Evolutionary conservation across 2,329 filamentous ascomycete species (phyloP).

Genomic region (Alternaria brassicae): DNA sequence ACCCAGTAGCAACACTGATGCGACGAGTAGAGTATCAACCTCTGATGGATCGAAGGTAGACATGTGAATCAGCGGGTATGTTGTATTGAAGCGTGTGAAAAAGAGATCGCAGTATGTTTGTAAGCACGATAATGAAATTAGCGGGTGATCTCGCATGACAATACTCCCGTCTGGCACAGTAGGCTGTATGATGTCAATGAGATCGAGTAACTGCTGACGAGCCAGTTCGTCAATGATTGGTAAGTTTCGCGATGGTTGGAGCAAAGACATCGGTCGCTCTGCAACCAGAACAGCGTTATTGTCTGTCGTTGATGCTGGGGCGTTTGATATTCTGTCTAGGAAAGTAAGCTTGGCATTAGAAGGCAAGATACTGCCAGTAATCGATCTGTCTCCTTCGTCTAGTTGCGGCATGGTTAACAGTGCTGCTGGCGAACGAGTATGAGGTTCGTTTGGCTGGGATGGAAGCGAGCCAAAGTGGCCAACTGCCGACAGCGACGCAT

Average conservation of each 20-base stretch:
- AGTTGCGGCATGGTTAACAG: conserved; percentile 31
- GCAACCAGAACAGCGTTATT: conserved; percentile 22
- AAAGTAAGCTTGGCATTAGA: not conserved
- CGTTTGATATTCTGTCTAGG: not conserved
- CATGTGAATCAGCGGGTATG: conserved; percentile 66
- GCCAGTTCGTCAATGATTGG: conserved; percentile 53
- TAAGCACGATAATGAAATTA: conserved; percentile 60
- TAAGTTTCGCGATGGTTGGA: conserved; percentile 40
- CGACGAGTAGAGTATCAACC: conserved; percentile 61
- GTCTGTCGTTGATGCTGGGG: not conserved
- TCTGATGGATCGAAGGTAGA: conserved; percentile 62
- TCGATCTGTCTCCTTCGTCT: conserved; percentile 15
- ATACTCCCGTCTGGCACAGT: conserved; percentile 57
- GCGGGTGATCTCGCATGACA: conserved; percentile 58
- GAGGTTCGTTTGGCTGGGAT: conserved; percentile 33
- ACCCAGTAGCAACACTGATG: conserved; percentile 65
- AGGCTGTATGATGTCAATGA: conserved; percentile 60
- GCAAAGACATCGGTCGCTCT: conserved; percentile 46
- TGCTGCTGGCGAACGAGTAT: conserved; percentile 23
- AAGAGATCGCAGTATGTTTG: conserved; percentile 66
- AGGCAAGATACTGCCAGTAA: not conserved
- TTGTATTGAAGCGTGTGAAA: conserved; percentile 66
- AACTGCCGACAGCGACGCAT: conserved; percentile 29
- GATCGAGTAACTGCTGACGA: conserved; percentile 55
- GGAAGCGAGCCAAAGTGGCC: conserved; percentile 32